Base-by-base conservation (phyloP, 805 yeast species). In the Teunomyces atbi region DNA sequence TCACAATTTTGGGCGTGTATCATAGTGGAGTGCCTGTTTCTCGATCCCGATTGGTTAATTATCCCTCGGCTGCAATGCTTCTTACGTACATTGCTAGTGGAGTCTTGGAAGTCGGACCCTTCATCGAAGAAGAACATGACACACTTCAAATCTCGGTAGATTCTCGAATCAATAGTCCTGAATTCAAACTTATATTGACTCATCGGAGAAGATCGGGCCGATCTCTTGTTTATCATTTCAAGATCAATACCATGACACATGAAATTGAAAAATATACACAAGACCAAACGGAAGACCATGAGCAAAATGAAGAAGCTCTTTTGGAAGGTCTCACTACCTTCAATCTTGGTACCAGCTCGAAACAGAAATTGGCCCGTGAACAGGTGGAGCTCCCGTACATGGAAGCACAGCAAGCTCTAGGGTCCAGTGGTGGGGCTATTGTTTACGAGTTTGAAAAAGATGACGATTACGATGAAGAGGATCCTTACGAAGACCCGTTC, bases 381-480 rank as follows among this genome's bases (percentile, higher is more conserved):
- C 83, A 86, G 50, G 97, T 94, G 3, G 95, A 86, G 41, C 71
- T 92, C 48, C 99, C 99, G n/a, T 92, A 74, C 63, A 69, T 92
- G 71, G 87, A 86, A 53, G 98, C 98, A 0, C 98, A 92, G 59
- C 74, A 79, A 47, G 78, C 81, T 28, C 69, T 79, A 42, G 78
- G 78, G 0, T 60, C 71, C 2, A 54, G 61, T 15, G 96, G 96
- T 45, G 97, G 98, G 15, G 97, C 99, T 1, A 91, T 94, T 54
- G 96, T 92, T 3, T 92, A 92, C 60, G 94, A 94, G 60, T 94
- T 83, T 61, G 98, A 94, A 58, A 89, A 91, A 60, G 98, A 92
- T 64, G 99, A 92, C 62, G 99, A 92, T 64, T 92, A 91, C 60
- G 99, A 92, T 60, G 99, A 92, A 63, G 98, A 94, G 57, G 99